Conservation (phyloP, 1,284 basidiomycete genomes). For the Ganoderma boninense region DNA sequence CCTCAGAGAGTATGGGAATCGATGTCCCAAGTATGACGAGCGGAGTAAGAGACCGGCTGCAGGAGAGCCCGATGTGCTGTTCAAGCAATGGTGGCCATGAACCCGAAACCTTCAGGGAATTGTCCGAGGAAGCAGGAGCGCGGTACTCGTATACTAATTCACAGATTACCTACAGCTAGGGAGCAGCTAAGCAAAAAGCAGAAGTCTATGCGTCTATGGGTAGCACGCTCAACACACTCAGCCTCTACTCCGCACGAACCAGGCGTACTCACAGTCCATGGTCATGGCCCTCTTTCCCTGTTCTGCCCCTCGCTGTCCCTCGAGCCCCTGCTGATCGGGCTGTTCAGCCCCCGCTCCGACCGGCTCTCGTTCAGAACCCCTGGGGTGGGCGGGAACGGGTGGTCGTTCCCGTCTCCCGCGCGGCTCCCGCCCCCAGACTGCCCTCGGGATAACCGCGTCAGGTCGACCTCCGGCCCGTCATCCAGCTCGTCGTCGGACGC, state of each 20-base stretch:
- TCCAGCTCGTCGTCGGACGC: slow-evolving; percentile 62
- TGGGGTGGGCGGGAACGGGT: slow-evolving; percentile 43
- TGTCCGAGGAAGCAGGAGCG: not conserved
- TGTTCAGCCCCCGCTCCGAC: slow-evolving; percentile 63
- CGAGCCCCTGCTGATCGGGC: slow-evolving; percentile 54
- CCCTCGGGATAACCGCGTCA: slow-evolving; percentile 28
- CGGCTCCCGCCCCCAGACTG: slow-evolving; percentile 5
- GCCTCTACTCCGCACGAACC: not conserved
- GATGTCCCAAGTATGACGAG: not conserved
- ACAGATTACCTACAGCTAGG: slow-evolving; percentile 20
- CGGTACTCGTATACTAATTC: slow-evolving; percentile 9
- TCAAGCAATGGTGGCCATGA: not conserved
- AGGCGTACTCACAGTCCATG: slow-evolving; percentile 3
- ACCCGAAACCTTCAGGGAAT: not conserved
- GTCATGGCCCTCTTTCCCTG: slow-evolving; percentile 32
- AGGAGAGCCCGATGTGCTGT: not conserved
- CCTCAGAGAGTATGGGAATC: not conserved
- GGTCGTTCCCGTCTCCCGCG: slow-evolving; percentile 10
- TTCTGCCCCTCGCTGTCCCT: slow-evolving; percentile 47
- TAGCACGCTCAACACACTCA: not conserved
- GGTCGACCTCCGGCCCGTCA: slow-evolving; percentile 48
- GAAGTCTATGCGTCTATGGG: slow-evolving; percentile 9
- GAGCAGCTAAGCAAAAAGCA: slow-evolving; percentile 1
- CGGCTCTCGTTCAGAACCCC: slow-evolving; percentile 57
- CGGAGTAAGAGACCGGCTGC: not conserved